A percentile compares a stretch with the other conserved stretches of the same genome.
These are phyloP conservation scores for Forsythia suspensa DNA, from an alignment of 257 asterid species.

Conservation along the genomic window DNA sequence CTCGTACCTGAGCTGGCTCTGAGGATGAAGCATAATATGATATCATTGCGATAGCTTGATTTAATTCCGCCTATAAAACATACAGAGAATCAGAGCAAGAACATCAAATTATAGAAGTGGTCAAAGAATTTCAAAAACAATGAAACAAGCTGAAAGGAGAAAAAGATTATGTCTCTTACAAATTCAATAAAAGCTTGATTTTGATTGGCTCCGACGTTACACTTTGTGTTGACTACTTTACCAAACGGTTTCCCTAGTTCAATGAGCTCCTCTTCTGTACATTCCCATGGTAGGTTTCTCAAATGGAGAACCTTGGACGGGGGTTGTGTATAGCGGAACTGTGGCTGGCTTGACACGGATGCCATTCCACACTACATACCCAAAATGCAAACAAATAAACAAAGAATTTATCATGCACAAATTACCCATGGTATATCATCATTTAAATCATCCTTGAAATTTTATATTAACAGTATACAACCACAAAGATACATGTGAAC, in stretches of 20 bases:
- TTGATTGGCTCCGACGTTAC: conserved; percentile 97
- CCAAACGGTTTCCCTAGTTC: conserved; percentile 98
- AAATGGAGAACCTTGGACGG: conserved; percentile 98
- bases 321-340: conserved; percentile 93
- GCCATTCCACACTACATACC: conserved; percentile 57
- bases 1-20: conserved; percentile 99
- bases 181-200: conserved; percentile 98
- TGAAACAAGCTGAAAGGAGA: conserved; percentile 4
- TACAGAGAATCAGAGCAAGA: conserved; percentile 15
- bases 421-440: neutral
- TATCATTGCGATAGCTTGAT: conserved; percentile 99
- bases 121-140: neutral
- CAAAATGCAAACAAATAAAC: conserved; percentile 29
- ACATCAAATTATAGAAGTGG: conserved; percentile 9
- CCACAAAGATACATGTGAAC: conserved; percentile 2
- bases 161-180: conserved; percentile 46
- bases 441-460: neutral
- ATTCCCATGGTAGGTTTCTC: conserved; percentile 98
- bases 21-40: conserved; percentile 96
- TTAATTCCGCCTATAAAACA: conserved; percentile 66
- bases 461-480: neutral
- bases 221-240: conserved; percentile 91
- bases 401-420: neutral
- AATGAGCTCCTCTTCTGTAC: conserved; percentile 88
- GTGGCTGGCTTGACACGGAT: conserved; percentile 94